These are phyloP conservation scores for Aurifilum marmelostoma DNA, from an alignment of 2,329 filamentous ascomycete genomes.

Conservation along the genomic window DNA sequence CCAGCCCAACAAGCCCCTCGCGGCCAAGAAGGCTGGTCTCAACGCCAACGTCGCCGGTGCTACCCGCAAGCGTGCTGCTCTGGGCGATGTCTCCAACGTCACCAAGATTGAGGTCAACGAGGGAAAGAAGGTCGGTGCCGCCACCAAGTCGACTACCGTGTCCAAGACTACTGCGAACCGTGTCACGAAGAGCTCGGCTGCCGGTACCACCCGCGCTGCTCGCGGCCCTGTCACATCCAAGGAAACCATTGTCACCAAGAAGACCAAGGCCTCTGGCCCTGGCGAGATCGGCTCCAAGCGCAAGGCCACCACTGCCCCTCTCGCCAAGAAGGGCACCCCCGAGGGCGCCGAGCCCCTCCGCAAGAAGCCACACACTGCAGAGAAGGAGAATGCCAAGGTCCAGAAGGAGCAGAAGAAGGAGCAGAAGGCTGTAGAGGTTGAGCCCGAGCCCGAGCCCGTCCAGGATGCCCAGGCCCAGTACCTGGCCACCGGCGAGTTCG, in stretches of 20 bases:
- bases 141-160: conserved; percentile 68
- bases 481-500: conserved; percentile 34
- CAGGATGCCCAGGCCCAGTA: conserved; percentile 39
- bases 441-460: conserved; percentile 33
- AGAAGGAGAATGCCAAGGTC: conserved; percentile 53
- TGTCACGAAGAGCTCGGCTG: conserved; percentile 69
- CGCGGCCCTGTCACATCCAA: conserved; percentile 58
- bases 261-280: conserved; percentile 56
- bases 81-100: conserved; percentile 96
- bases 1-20: conserved; percentile 63
- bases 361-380: conserved; percentile 64
- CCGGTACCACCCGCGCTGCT: conserved; percentile 63
- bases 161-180: conserved; percentile 83
- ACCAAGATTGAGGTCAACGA: conserved; percentile 72
- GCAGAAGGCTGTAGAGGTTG: conserved; percentile 38
- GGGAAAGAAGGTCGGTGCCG: conserved; percentile 69
- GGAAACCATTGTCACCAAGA: conserved; percentile 48
- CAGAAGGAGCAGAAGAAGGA: conserved; percentile 45
- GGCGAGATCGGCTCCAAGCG: conserved; percentile 58
- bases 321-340: conserved; percentile 63
- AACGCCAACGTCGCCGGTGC: conserved; percentile 50
- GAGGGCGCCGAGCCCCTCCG: conserved; percentile 70
- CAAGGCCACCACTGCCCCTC: conserved; percentile 56
- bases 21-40: conserved; percentile 68
- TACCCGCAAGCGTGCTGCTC: conserved; percentile 74